phyloP scores from a whole-genome alignment of 1,284 basidiomycete genomes.

The Afroboletus lepidellus region DNA sequence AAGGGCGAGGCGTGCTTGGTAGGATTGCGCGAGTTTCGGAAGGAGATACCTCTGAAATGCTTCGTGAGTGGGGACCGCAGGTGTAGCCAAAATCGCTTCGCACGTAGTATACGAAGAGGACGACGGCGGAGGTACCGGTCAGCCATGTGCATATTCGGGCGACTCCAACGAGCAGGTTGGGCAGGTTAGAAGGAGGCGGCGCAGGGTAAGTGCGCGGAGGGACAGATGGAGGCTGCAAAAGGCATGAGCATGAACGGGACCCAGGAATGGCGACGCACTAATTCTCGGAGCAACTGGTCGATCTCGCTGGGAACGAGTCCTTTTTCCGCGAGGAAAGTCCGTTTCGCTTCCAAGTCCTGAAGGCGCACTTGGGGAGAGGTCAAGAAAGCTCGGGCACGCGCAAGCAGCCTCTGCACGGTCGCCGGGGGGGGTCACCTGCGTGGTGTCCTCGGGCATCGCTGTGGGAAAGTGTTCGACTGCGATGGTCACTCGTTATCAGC shows the following conservation, averaged over 20 bases:
- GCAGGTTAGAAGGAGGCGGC: slow-evolving; percentile 66
- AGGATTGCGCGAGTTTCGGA: slow-evolving; percentile 59
- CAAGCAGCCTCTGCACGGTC: slow-evolving; percentile 47
- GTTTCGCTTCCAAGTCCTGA: slow-evolving; percentile 57
- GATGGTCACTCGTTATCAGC: no score
- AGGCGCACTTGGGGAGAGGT: slow-evolving; percentile 60
- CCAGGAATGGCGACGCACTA: slow-evolving; percentile 38
- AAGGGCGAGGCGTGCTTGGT: slow-evolving; percentile 58
- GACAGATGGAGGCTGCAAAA: slow-evolving; percentile 46
- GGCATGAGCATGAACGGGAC: slow-evolving; percentile 4
- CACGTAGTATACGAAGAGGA: slow-evolving; percentile 65
- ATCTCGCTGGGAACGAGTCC: slow-evolving; percentile 65
- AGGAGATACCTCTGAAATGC: slow-evolving; percentile 58
- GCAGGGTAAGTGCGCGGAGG: slow-evolving; percentile 74
- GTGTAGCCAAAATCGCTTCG: slow-evolving; percentile 20
- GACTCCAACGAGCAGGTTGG: slow-evolving; percentile 58
- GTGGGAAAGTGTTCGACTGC: no score
- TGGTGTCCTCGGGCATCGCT: no score
- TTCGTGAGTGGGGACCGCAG: slow-evolving; percentile 8
- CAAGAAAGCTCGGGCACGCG: slow-evolving; percentile 62
- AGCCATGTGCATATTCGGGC: slow-evolving; percentile 66
- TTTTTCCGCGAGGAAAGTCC: slow-evolving; percentile 68
- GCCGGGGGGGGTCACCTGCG: not conserved
- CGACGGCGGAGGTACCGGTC: slow-evolving; percentile 56
- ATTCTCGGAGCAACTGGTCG: slow-evolving; percentile 53